A percentile compares a stretch with the other conserved stretches of the same genome.
phyloP scores from a whole-genome alignment of 2,329 filamentous ascomycete species.

The Thyridium curvatum region DNA sequence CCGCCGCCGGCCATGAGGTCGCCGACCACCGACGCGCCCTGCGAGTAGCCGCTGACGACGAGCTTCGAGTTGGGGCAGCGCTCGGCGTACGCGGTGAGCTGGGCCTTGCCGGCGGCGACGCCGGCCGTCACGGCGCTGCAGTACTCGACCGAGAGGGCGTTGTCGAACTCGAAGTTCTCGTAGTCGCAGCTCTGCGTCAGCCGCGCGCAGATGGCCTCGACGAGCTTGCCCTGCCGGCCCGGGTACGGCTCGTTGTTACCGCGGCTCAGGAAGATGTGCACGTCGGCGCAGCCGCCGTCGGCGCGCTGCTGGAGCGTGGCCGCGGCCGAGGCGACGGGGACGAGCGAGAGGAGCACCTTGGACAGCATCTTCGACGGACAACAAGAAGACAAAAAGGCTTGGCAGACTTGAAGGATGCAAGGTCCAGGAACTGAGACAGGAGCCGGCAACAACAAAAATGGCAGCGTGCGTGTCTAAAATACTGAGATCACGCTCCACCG shows the following conservation, averaged over 20 bases:
- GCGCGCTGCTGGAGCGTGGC: too few species aligned
- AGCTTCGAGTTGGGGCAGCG: conserved; percentile 31
- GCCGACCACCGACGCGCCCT: conserved; percentile 30
- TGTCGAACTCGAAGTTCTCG: conserved; percentile 23
- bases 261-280: conserved; percentile 3
- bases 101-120: conserved; percentile 21
- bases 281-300: too few species aligned
- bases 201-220: conserved; percentile 18
- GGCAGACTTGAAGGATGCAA: too few species aligned
- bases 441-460: too few species aligned
- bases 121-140: conserved; percentile 29
- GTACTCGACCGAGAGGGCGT: conserved; percentile 21
- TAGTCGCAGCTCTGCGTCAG: conserved; percentile 4
- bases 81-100: conserved; percentile 31
- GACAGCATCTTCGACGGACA: too few species aligned
- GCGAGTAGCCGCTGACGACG: conserved; percentile 33
- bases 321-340: too few species aligned
- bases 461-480: too few species aligned
- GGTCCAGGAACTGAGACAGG: too few species aligned
- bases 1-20: conserved; percentile 27
- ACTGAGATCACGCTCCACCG: too few species aligned
- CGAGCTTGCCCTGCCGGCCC: conserved; percentile 21
- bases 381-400: too few species aligned
- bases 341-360: too few species aligned
- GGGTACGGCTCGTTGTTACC: conserved; percentile 28